These are phyloP conservation scores for Amaranthus tricolor DNA, from an alignment of 179 eudicot species.

Conservation along the genomic window DNA sequence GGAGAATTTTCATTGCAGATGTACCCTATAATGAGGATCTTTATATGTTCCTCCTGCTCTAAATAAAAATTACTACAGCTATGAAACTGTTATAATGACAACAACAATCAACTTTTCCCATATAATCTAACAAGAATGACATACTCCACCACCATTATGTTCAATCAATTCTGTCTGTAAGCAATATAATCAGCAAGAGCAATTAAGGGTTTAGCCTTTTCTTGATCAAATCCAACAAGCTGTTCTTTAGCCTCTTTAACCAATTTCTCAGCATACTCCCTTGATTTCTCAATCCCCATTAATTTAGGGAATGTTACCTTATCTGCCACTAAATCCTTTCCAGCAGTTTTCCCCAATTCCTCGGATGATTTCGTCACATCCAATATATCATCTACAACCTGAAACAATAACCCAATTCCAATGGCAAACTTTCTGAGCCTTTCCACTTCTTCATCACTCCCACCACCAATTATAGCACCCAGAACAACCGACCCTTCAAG, in stretches of 20 bases:
- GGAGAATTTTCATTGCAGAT: too few species aligned
- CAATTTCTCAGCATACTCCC: constrained; percentile 49
- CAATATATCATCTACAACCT: constrained; percentile 66
- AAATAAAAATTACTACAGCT: too few species aligned
- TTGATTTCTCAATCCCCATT: constrained; percentile 57
- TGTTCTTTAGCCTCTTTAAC: constrained; percentile 46
- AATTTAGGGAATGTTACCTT: constrained; percentile 63
- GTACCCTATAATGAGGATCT: too few species aligned
- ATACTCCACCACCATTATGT: too few species aligned
- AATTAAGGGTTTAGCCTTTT: constrained; percentile 49
- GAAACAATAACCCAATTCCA: constrained; percentile 58
- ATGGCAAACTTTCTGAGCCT: constrained; percentile 53
- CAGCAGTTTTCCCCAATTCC: constrained; percentile 66
- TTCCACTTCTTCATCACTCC: constrained; percentile 54
- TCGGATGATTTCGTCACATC: constrained; percentile 61
- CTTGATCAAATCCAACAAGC: constrained; percentile 45
- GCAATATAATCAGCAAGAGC: constrained; percentile 61
- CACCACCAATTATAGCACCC: constrained; percentile 68
- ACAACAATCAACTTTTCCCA: too few species aligned
- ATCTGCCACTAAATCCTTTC: constrained; percentile 63
- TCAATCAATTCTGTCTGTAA: constrained; percentile 41
- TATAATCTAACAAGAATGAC: too few species aligned
- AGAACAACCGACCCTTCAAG: constrained; percentile 61
- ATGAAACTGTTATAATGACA: too few species aligned
- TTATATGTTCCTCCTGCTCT: too few species aligned